phyloP scores from a whole-genome alignment of 1,284 basidiomycete genomes.

The Marasmius sp. region DNA sequence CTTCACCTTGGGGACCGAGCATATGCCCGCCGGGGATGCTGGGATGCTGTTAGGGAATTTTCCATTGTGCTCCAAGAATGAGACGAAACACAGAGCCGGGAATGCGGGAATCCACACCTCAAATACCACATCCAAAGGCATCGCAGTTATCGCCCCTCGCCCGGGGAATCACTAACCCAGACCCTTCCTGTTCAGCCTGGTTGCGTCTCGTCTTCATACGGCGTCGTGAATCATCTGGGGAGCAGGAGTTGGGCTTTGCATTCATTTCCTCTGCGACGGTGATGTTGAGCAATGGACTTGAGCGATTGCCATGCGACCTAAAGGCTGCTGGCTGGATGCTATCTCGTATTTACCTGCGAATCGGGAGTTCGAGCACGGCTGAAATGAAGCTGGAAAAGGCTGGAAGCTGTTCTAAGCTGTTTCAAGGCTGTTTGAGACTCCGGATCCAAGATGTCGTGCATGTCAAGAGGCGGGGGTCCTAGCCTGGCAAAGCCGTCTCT shows the following conservation, averaged over 20 bases:
- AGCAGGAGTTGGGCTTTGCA: background rate
- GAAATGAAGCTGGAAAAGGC: too few species aligned
- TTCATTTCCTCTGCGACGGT: background rate
- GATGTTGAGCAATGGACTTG: background rate
- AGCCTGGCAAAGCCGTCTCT: too few species aligned
- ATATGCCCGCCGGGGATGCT: constrained; percentile 14
- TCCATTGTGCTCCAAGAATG: background rate
- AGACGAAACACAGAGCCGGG: background rate
- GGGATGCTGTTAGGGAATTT: constrained; percentile 8
- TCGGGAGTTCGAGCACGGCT: too few species aligned
- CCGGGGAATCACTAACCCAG: background rate
- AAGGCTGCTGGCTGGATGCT: too few species aligned
- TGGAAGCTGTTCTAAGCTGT: too few species aligned
- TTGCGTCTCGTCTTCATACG: background rate
- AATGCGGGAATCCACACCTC: background rate
- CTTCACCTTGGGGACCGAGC: constrained; percentile 11
- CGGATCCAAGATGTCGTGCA: too few species aligned
- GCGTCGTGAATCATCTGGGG: too few species aligned
- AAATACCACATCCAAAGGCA: background rate
- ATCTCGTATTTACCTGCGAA: too few species aligned
- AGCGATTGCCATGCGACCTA: background rate
- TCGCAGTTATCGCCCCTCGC: background rate
- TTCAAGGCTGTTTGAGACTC: too few species aligned
- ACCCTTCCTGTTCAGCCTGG: background rate
- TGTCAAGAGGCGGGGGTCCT: too few species aligned